Conservation (phyloP, 1,284 basidiomycete species). For the Tetrapyrgos nigripes region DNA sequence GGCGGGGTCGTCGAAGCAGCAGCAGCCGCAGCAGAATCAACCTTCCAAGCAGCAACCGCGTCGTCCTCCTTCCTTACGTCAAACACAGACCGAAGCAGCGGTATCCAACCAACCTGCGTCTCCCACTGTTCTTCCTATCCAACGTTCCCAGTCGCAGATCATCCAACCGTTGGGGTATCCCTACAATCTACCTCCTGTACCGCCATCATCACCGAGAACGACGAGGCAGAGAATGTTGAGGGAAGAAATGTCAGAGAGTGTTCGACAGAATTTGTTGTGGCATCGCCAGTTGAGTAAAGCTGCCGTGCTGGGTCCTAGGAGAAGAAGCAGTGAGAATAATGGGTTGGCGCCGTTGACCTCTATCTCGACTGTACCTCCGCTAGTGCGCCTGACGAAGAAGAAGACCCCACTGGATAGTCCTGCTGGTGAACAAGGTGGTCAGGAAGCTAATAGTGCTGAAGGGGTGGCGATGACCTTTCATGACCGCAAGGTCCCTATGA, state of each 20-base stretch:
- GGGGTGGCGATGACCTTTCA: slow-evolving; percentile 2
- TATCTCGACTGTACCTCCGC: slow-evolving; percentile 36
- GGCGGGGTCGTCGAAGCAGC: slow-evolving; percentile 20
- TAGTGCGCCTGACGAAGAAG: slow-evolving; percentile 46
- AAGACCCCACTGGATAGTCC: slow-evolving; percentile 18
- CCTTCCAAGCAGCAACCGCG: slow-evolving; percentile 15
- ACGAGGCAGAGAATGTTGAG: slow-evolving; percentile 85
- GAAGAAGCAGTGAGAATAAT: slow-evolving; percentile 40
- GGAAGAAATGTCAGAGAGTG: slow-evolving; percentile 85
- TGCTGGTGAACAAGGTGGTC: neutral
- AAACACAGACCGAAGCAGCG: neutral
- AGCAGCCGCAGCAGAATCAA: slow-evolving; percentile 17
- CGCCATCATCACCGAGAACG: slow-evolving; percentile 84
- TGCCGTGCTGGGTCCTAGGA: slow-evolving; percentile 47
- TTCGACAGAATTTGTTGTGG: slow-evolving; percentile 86
- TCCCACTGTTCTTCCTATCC: slow-evolving; percentile 4
- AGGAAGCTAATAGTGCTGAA: neutral
- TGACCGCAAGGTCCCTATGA: neutral
- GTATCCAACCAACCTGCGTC: neutral
- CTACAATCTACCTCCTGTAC: slow-evolving; percentile 74
- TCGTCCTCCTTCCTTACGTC: slow-evolving; percentile 1
- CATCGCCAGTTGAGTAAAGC: slow-evolving; percentile 75
- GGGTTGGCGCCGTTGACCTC: slow-evolving; percentile 51
- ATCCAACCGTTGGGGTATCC: slow-evolving; percentile 62
- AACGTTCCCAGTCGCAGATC: slow-evolving; percentile 20